Percentiles rank a stretch among this genome's conserved stretches.
Evolutionary conservation across 192 early-diverging fungal species (phyloP).

Genomic region (Backusella australiensis): DNA sequence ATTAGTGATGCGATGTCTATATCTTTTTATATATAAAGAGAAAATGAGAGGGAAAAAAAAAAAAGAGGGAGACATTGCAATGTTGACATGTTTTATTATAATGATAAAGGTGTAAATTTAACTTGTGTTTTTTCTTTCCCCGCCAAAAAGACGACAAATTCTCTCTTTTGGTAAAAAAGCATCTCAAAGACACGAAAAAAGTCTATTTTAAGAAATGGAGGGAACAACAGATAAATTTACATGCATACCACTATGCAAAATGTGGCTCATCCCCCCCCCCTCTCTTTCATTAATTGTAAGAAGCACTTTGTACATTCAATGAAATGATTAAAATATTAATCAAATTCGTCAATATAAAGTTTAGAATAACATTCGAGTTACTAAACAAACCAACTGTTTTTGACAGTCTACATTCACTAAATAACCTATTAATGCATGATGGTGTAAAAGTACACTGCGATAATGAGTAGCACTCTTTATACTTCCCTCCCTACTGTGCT

Average conservation of each 20-base stretch:
- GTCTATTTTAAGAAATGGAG: conserved; percentile 5
- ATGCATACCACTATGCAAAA: not conserved
- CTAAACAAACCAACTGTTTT: not conserved
- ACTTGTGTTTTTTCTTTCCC: not conserved
- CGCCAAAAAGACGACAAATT: not conserved
- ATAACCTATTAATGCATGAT: not conserved
- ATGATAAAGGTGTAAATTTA: not conserved
- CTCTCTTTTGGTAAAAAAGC: not conserved
- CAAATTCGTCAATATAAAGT: not conserved
- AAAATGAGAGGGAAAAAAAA: not conserved
- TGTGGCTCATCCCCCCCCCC: not conserved
- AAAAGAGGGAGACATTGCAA: not conserved
- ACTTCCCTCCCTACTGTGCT: not conserved
- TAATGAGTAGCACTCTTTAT: not conserved
- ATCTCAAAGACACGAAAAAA: not conserved
- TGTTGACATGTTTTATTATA: not conserved
- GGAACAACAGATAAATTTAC: not conserved
- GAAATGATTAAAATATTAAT: not conserved
- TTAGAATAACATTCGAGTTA: not conserved
- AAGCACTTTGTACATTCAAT: not conserved
- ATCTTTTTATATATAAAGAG: not conserved
- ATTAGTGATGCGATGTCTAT: not conserved
- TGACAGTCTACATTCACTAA: not conserved
- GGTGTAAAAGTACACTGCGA: not conserved
- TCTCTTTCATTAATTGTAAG: not conserved